These are phyloP conservation scores for Geranium rotundifolium DNA, from an alignment of 345 rosid genomes.

Conservation along the genomic window DNA sequence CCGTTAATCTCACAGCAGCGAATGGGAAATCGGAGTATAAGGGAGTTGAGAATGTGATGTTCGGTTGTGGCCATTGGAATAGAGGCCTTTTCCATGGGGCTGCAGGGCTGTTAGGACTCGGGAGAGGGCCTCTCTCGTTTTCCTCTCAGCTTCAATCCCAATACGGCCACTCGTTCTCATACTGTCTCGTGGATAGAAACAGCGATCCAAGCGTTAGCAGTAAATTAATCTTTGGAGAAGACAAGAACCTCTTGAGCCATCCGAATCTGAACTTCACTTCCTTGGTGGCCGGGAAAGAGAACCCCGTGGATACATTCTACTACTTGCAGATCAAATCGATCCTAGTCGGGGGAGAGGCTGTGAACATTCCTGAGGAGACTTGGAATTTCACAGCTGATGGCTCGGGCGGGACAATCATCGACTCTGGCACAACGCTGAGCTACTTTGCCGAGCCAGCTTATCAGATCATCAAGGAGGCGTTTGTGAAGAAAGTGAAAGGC, in stretches of 20 bases:
- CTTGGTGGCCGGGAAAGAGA: conserved; percentile 40
- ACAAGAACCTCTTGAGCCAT: conserved; percentile 37
- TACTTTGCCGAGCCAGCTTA: conserved; percentile 65
- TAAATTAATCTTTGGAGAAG: conserved; percentile 82
- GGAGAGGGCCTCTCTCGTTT: conserved; percentile 82
- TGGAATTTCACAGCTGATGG: conserved; percentile 61
- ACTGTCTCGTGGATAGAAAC: conserved; percentile 68
- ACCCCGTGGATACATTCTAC: conserved; percentile 55
- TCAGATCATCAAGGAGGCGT: conserved; percentile 45
- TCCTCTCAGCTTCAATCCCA: conserved; percentile 74
- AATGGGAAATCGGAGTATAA: conserved; percentile 34
- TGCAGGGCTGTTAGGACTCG: conserved; percentile 75
- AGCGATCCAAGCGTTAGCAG: conserved; percentile 59
- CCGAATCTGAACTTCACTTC: conserved; percentile 65
- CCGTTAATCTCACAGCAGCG: conserved; percentile 48
- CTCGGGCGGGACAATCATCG: conserved; percentile 72
- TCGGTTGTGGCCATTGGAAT: conserved; percentile 96
- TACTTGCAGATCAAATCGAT: conserved; percentile 64
- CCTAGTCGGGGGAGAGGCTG: conserved; percentile 46
- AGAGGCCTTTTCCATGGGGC: conserved; percentile 76
- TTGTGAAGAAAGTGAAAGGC: conserved; percentile 43
- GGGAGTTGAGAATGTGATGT: conserved; percentile 58
- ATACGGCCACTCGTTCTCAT: conserved; percentile 74
- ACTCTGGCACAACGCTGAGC: conserved; percentile 69
- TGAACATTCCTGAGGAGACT: conserved; percentile 54